Percentiles rank a stretch among this genome's conserved stretches.
Evolutionary conservation across 371 early-diverging fungal species (phyloP).

Genomic region (Mucor mucedo): DNA sequence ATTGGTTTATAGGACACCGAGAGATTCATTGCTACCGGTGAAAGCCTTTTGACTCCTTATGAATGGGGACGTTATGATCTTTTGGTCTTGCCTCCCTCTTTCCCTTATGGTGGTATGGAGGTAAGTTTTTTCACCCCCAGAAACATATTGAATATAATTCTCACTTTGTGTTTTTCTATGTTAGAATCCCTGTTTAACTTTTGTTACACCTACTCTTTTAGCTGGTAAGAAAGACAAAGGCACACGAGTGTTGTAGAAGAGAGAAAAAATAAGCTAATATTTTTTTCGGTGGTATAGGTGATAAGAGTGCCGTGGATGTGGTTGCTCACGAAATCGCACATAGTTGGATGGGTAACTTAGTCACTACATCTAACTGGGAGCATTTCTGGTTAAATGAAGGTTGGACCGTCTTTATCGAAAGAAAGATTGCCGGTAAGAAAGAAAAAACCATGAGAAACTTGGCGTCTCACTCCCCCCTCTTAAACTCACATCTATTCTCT

Average conservation of each 20-base stretch:
- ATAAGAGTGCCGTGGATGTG: constrained; percentile 95
- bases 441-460: no score
- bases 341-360: constrained; percentile 97
- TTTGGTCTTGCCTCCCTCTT: constrained; percentile 82
- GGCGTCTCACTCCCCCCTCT: neutral
- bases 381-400: constrained; percentile 96
- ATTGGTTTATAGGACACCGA: constrained; percentile 72
- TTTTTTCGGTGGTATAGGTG: constrained; percentile 44
- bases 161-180: constrained; percentile 11
- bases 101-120: constrained; percentile 98
- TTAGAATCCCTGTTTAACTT: constrained; percentile 91
- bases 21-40: constrained; percentile 83
- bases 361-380: constrained; percentile 90
- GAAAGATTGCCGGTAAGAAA: constrained; percentile 77
- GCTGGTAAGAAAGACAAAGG: constrained; percentile 63
- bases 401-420: constrained; percentile 93
- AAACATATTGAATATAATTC: no score
- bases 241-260: neutral
- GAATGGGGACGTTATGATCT: constrained; percentile 97
- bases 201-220: constrained; percentile 86
- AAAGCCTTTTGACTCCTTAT: constrained; percentile 88
- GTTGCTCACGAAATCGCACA: constrained; percentile 98
- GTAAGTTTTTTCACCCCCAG: constrained; percentile 23
- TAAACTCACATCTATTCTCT: no score
- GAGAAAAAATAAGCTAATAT: no score